Evolutionary conservation across 805 yeast genomes (phyloP).

Genomic region (Candida ipomoeae): DNA sequence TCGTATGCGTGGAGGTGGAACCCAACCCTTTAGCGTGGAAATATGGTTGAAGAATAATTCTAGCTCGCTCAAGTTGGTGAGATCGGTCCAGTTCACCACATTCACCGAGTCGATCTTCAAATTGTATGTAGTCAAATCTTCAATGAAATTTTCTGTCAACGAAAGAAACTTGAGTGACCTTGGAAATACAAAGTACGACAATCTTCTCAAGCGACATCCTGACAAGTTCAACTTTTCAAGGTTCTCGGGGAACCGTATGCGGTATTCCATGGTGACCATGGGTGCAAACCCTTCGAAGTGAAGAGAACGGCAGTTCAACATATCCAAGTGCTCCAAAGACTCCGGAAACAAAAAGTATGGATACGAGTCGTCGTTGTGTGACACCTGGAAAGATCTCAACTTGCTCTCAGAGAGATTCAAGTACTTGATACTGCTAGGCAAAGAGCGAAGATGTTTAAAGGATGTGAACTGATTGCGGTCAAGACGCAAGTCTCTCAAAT

Average conservation of each 20-base stretch:
- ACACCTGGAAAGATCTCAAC: constrained; percentile 15
- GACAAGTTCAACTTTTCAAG: constrained; percentile 22
- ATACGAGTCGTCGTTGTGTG: constrained; percentile 10
- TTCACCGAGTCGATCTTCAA: constrained; percentile 4
- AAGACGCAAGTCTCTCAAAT: constrained; percentile 20
- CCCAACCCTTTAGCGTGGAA: constrained; percentile 18
- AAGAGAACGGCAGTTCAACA: constrained; percentile 18
- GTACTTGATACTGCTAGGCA: constrained; percentile 21
- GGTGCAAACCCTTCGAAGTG: constrained; percentile 5
- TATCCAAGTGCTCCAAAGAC: constrained; percentile 19
- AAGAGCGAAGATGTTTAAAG: constrained; percentile 14
- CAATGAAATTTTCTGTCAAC: constrained; percentile 24
- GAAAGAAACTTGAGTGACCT: constrained; percentile 19
- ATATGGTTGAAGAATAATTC: constrained; percentile 23
- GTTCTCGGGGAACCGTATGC: constrained; percentile 22
- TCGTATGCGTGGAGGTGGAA: constrained; percentile 15
- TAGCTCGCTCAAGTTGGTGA: constrained; percentile 21
- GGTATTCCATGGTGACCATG: constrained; percentile 5
- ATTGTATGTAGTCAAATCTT: constrained; percentile 20
- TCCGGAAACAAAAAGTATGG: constrained; percentile 27
- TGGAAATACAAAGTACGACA: constrained; percentile 24
- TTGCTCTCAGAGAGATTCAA: constrained; percentile 26
- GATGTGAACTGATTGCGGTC: constrained; percentile 22
- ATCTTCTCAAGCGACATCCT: constrained; percentile 20
- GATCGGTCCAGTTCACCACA: constrained; percentile 22